Conservation (phyloP, 208 protist genomes). For the Wallacemonas sp. region DNA sequence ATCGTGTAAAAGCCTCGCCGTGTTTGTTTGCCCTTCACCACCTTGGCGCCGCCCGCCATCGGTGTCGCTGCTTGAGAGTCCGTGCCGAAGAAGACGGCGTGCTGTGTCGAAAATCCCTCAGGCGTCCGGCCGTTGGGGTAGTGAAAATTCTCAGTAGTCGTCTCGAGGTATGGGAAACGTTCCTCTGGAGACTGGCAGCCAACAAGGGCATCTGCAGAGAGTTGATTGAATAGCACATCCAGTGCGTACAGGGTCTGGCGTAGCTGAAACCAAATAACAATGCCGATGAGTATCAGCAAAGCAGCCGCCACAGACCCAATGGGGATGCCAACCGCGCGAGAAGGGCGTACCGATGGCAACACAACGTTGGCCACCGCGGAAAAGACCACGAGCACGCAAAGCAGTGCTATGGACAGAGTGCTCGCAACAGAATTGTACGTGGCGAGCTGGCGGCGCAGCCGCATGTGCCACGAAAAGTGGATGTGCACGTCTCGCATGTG, state of each 20-base stretch:
- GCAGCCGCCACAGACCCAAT: slow-evolving; percentile 45
- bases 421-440: slow-evolving; percentile 45
- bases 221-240: slow-evolving; percentile 46
- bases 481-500: slow-evolving; percentile 54
- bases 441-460: slow-evolving; percentile 42
- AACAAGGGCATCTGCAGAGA: slow-evolving; percentile 23
- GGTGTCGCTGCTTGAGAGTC: not conserved
- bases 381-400: slow-evolving; percentile 46
- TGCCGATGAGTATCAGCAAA: slow-evolving; percentile 41
- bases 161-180: not conserved
- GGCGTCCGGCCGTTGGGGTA: not conserved
- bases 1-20: slow-evolving; percentile 79
- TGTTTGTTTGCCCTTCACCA: slow-evolving; percentile 43
- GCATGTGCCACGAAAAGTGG: slow-evolving; percentile 48
- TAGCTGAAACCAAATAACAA: slow-evolving; percentile 39
- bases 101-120: not conserved
- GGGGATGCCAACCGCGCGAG: slow-evolving; percentile 27
- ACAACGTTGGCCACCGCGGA: slow-evolving; percentile 41
- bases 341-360: slow-evolving; percentile 45
- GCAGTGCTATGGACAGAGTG: slow-evolving; percentile 39
- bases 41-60: slow-evolving; percentile 3
- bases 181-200: not conserved
- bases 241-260: slow-evolving; percentile 39
- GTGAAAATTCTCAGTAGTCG: not conserved
- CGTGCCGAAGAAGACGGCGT: not conserved